Evolutionary conservation across 2,329 filamentous ascomycete species (phyloP), one percentile per base, ranked within the genome.

Genomic region (Xylaria digitata): DNA sequence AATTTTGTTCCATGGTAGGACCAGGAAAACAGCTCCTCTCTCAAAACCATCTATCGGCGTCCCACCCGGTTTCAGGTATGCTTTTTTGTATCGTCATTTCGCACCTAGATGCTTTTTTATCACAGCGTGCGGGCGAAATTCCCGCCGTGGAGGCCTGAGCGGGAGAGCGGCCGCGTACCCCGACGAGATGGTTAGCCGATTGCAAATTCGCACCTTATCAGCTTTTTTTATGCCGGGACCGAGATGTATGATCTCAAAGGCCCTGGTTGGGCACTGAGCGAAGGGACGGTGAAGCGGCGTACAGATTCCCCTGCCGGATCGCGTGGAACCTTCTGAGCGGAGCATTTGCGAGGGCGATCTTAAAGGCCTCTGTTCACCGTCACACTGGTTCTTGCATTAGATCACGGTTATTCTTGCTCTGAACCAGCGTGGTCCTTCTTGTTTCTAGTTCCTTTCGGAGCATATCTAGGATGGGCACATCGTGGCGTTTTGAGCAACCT

Each of bases 191-290:
- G 15, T 13, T 40, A 21, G 19, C 15, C 37, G 9, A 30, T 53
- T 43, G 15, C 19, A 21, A n/a, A 34, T 13, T 13, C 6, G 21
- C n/a, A 30, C 8, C 7, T 21, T 52, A 9, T 46, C n/a, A 3
- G 2, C 17, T n/a, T 23, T 57, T 32, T 4, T 26, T 6, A 48
- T 19, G 32, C 34, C 34, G 54, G 55, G 26, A 9, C 46, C 17
- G 43, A 3, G 26, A 21, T 54, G 26, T 43, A 19, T 49, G n/a
- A 13, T 13, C 26, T 17, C 11, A 6, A 50, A 21, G 32, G 34
- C 34, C 46, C n/a, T 48, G 55, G 66, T 68, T 68, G 66, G 63
- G n/a, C 23, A 26, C 46, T 43, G 46, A 61, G 53, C 63, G 66
- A 66, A 52, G 23, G 15, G 26, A 54, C 21, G 5, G 42, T 23